Percentiles rank a stretch among this genome's conserved stretches.
Conservation (phyloP, 208 protist genomes). For the Balamuthia mandrillaris region DNA sequence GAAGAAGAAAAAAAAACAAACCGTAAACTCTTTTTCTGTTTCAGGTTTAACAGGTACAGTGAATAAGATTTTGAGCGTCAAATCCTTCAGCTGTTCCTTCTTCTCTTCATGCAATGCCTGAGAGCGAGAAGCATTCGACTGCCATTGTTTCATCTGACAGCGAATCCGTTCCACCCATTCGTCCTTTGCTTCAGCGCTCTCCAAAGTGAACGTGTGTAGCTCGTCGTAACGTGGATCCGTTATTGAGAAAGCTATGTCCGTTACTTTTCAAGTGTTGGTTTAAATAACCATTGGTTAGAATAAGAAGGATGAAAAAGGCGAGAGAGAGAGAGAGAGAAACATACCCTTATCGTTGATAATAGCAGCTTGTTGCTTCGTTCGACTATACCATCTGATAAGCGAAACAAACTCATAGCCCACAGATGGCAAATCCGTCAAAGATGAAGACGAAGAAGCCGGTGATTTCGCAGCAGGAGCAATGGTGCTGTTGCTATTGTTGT, state of each 20-base stretch:
- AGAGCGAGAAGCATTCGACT: background rate
- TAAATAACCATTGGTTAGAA: background rate
- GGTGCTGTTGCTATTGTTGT: too few relatives aligned
- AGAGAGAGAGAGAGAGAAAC: background rate
- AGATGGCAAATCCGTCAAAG: too few relatives aligned
- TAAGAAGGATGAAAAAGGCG: background rate
- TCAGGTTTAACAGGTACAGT: background rate
- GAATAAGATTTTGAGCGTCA: slow-evolving; percentile 19
- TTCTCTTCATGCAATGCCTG: background rate
- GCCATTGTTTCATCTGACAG: background rate
- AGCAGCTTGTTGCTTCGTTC: background rate
- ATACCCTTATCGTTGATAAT: slow-evolving; percentile 22
- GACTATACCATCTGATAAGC: background rate
- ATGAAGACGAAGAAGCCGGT: too few relatives aligned
- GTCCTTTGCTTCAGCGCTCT: background rate
- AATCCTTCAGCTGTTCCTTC: background rate
- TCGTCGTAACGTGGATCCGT: slow-evolving; percentile 10
- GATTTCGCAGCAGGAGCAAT: too few relatives aligned
- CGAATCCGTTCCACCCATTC: background rate
- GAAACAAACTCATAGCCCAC: background rate
- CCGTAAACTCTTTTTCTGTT: slow-evolving; percentile 5
- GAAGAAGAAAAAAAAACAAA: background rate
- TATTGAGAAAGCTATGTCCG: background rate
- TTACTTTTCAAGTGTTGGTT: background rate
- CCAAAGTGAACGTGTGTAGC: slow-evolving; percentile 11